phyloP scores from a whole-genome alignment of 495 filamentous ascomycete species.

The Lepidopterella palustris region DNA sequence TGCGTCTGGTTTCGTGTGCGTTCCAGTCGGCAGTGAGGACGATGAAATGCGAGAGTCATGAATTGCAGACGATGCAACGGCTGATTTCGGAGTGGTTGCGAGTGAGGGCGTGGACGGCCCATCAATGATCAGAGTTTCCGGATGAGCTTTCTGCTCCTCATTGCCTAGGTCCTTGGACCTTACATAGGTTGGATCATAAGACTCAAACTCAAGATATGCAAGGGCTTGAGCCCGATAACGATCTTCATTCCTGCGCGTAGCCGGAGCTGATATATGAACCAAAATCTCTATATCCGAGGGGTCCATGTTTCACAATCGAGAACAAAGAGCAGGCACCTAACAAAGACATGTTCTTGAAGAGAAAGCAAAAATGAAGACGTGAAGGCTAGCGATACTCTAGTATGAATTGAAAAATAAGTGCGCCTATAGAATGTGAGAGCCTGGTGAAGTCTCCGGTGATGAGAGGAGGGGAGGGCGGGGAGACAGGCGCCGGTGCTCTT shows the following conservation, averaged over 20 bases:
- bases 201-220: slow-evolving; percentile 32
- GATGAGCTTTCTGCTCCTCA: not conserved
- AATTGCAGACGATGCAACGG: too few species aligned
- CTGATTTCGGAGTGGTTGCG: too few species aligned
- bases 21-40: not conserved
- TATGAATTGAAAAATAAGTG: too few species aligned
- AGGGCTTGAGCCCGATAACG: slow-evolving; percentile 28
- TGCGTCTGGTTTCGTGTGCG: not conserved
- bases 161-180: not conserved
- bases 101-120: not conserved
- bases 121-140: not conserved
- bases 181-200: not conserved
- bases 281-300: slow-evolving; percentile 31
- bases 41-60: too few species aligned
- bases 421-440: too few species aligned
- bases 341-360: slow-evolving; percentile 4
- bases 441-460: too few species aligned
- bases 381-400: too few species aligned
- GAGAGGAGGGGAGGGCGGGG: too few species aligned
- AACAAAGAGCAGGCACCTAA: not conserved
- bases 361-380: not conserved
- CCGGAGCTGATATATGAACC: slow-evolving; percentile 35
- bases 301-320: not conserved
- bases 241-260: slow-evolving; percentile 31
- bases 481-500: too few species aligned